Evolutionary conservation across 1,139 yeast species (phyloP), one percentile per base, ranked within the genome.

Genomic region (Diutina catenulata): DNA sequence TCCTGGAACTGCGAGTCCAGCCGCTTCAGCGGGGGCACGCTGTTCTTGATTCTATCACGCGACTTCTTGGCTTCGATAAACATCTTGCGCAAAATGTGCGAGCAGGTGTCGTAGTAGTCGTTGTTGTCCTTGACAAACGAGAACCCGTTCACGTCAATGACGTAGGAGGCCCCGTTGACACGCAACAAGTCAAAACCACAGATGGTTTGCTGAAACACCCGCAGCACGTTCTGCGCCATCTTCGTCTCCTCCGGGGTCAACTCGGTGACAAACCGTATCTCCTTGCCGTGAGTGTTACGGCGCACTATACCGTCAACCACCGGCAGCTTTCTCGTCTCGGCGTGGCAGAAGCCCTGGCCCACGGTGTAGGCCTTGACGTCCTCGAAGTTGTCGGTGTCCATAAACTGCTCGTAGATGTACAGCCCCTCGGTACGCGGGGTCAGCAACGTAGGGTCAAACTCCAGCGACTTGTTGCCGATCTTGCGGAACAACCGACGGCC

Each of bases 291-390:
- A 1, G 98, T 88, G 55, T 93, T 93, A 57, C 99, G 74, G 53
- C 97, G 73, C 20, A 93, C 99, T 41, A 93, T 83, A 38, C 99
- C 99, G 61, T 93, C 99, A 13, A 93, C 98, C 2, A 93, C 98
- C 0, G 99, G 99, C 0, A 96, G 87, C 56, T 93, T 93, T 51
- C 99, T 73, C 1, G 99, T 93, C 55, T 93, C 99, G 0, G 98
- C 99, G 57, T 93, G 98, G 53, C 98, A 91, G 53, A 73, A 93
- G 20, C 65, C 64, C 3, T 81, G 77, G 1, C 98, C 98, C 3
- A 93, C 97, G 1, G 98, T 93, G 55, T 93, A 93, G 0, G 98
- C 98, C 59, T 93, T 93, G 45, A 93, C 99, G 57, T 93, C 99
- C 59, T 93, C 98, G 51, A 88, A 87, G 53, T 93, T 91, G 55